These are phyloP conservation scores for Wickerhamiella brachini DNA, from an alignment of 805 yeast genomes.

Conservation along the genomic window DNA sequence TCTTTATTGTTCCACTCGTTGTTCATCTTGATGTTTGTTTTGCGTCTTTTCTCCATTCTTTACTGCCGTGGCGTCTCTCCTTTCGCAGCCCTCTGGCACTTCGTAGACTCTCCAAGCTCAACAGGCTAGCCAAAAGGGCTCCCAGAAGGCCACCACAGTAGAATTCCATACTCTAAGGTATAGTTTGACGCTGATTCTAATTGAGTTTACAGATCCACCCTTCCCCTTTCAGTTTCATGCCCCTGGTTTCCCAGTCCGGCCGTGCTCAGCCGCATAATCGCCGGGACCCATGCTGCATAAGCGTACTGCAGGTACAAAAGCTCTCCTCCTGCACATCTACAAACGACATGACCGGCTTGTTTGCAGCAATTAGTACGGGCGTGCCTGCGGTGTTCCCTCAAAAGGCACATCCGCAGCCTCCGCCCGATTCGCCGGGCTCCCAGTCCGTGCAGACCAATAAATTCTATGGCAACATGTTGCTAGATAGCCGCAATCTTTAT, in stretches of 20 bases:
- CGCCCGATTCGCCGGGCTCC: slow-evolving; percentile 32
- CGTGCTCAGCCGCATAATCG: not conserved
- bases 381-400: slow-evolving; percentile 37
- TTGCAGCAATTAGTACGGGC: slow-evolving; percentile 31
- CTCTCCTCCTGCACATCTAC: not conserved
- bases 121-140: too few species aligned
- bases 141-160: too few species aligned
- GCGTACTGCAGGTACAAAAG: not conserved
- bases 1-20: too few species aligned
- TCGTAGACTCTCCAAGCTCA: too few species aligned
- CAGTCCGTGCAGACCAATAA: slow-evolving; percentile 55
- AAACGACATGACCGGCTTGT: slow-evolving; percentile 22
- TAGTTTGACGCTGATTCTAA: too few species aligned
- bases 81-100: too few species aligned
- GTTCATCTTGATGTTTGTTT: too few species aligned
- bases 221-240: not conserved
- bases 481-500: slow-evolving; percentile 40
- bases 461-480: slow-evolving; percentile 54
- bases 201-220: not conserved
- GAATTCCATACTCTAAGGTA: too few species aligned
- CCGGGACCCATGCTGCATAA: not conserved
- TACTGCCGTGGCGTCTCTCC: too few species aligned
- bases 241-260: not conserved
- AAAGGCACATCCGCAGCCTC: slow-evolving; percentile 16
- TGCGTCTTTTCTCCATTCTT: too few species aligned